Evolutionary conservation across 495 filamentous ascomycete genomes (phyloP).

Genomic region (Podospora conica): DNA sequence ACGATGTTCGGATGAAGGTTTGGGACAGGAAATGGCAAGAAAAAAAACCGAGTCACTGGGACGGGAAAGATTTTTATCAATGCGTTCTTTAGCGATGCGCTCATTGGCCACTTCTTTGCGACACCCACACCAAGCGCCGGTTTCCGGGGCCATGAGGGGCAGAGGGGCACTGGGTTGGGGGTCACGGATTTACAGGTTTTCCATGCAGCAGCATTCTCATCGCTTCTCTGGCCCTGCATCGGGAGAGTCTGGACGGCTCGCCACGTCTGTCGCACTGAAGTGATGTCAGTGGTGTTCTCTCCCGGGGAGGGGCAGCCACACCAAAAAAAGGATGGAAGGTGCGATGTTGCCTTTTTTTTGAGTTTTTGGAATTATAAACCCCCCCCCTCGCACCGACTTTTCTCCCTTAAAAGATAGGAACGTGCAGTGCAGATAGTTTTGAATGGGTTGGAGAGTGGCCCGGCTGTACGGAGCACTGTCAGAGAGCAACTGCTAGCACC

Average conservation of each 20-base stretch:
- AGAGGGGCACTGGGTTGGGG: neutral
- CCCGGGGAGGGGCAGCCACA: too few species aligned
- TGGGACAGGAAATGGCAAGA: conserved; percentile 3
- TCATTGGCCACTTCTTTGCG: conserved; percentile 7
- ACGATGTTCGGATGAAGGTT: conserved; percentile 8
- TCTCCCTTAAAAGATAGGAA: too few species aligned
- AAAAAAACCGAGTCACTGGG: conserved; percentile 16
- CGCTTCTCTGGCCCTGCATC: neutral
- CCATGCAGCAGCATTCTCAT: neutral
- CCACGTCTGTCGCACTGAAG: neutral
- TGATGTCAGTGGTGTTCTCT: too few species aligned
- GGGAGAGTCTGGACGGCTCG: neutral
- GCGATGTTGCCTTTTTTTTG: too few species aligned
- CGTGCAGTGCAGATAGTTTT: too few species aligned
- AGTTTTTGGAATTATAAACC: too few species aligned
- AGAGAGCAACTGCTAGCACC: neutral
- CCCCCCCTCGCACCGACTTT: too few species aligned
- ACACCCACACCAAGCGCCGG: conserved; percentile 1
- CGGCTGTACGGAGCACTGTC: neutral
- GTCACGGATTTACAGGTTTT: neutral
- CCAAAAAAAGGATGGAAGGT: too few species aligned
- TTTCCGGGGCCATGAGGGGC: neutral
- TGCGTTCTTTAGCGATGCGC: conserved; percentile 2
- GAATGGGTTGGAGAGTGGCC: too few species aligned
- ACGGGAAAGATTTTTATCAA: conserved; percentile 11